Evolutionary conservation across 305 asterid species (phyloP), one percentile per base, ranked within the genome.

Genomic region (Fraxinus ornus): DNA sequence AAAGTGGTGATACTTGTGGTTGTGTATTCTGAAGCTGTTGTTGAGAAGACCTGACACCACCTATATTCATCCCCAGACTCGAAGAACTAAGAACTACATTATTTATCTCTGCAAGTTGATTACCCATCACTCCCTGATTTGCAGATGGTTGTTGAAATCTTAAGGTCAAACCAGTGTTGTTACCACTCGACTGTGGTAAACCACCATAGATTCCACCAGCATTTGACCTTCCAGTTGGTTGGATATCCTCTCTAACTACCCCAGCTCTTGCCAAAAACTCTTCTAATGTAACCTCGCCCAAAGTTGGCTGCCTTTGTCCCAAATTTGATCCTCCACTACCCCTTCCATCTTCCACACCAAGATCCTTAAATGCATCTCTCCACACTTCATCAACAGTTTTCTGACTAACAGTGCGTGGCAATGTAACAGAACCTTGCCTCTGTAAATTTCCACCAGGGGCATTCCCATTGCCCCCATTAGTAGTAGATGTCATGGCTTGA

Each of bases 361-460:
- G 86, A 79, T 93, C 97, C 83, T 88, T 92, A 19, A 90, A 78
- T 52, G 92, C 89, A 72, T 93, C 98, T 89, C 89, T 94, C 98
- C 98, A 96, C 78, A 94, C 97, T 80, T 93, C 98, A 84, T 94
- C 99, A 49, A 96, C 99, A 2, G 98, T 93, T 86, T 87, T 94
- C 88, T 88, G 98, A 85, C 98, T 93, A 79, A 96, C 91, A 1
- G 98, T 94, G 26, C 98, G 86, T 0, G 98, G 99, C 79, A 96
- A 83, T 24, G 98, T 91, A 36, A 96, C 84, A 72, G 98, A 96
- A 66, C 97, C 98, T 85, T 96, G 99, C 78, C 98, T 79, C 87
- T 89, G 98, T 85, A 94, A 84, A 87, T 89, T 92, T 36, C 95
- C 98, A 72, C 77, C 83, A 0, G 89, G 86, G 62, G 35, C 75